Conservation (phyloP, 192 early-diverging fungal species). For the Chytriomyces hyalinus region DNA sequence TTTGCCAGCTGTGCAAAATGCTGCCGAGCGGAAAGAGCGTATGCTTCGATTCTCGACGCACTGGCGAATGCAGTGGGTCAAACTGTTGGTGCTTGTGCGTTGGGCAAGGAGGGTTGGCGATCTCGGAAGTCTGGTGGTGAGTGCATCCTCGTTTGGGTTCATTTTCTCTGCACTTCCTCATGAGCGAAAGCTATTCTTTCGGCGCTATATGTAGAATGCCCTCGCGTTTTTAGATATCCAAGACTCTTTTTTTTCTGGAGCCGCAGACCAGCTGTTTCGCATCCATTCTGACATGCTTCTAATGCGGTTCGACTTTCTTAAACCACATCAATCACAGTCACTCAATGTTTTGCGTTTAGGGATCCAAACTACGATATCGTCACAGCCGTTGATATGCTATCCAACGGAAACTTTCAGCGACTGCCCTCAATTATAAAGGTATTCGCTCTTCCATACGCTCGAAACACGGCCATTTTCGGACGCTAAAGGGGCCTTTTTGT, state of each 20-base stretch:
- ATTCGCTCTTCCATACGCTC: neutral
- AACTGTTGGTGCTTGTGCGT: slow-evolving; percentile 75
- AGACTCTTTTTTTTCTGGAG: slow-evolving; percentile 62
- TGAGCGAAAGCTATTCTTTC: neutral
- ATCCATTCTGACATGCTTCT: slow-evolving; percentile 49
- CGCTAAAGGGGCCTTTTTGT: neutral
- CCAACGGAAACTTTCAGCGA: slow-evolving; percentile 79
- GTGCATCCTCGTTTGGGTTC: slow-evolving; percentile 44
- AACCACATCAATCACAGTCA: neutral
- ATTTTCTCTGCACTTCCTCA: slow-evolving; percentile 37
- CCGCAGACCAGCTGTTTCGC: slow-evolving; percentile 59
- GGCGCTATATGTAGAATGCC: slow-evolving; percentile 43
- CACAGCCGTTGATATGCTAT: slow-evolving; percentile 85
- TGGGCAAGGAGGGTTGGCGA: slow-evolving; percentile 70
- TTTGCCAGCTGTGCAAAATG: neutral
- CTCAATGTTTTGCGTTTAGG: slow-evolving; percentile 36
- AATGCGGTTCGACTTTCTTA: slow-evolving; percentile 32
- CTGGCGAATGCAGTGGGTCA: slow-evolving; percentile 41
- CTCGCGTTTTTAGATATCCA: slow-evolving; percentile 67
- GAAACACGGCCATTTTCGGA: too few relatives aligned
- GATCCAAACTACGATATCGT: slow-evolving; percentile 81
- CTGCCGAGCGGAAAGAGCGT: neutral
- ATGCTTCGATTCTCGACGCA: slow-evolving; percentile 9
- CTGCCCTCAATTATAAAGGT: slow-evolving; percentile 79
- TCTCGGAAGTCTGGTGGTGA: slow-evolving; percentile 35